phyloP scores from a whole-genome alignment of 2,329 filamentous ascomycete species.

The Aureobasidium sp. region DNA sequence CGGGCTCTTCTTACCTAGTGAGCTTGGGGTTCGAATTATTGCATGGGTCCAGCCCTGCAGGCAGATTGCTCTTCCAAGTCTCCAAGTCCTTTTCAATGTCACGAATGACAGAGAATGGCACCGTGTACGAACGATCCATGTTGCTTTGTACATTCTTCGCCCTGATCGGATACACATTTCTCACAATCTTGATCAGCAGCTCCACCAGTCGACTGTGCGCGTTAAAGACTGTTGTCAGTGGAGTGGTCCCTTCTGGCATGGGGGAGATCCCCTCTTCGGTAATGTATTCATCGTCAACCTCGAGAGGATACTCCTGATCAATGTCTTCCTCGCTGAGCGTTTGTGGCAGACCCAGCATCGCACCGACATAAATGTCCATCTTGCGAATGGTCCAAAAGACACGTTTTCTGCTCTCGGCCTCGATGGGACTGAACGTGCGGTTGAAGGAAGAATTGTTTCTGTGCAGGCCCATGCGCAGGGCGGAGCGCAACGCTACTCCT shows the following conservation, averaged over 20 bases:
- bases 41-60: constrained; percentile 68
- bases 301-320: constrained; percentile 38
- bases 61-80: constrained; percentile 57
- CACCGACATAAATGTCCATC: constrained; percentile 45
- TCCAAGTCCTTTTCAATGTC: constrained; percentile 57
- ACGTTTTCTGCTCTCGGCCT: constrained; percentile 41
- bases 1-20: constrained; percentile 52
- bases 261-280: constrained; percentile 40
- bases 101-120: constrained; percentile 55
- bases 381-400: constrained; percentile 44
- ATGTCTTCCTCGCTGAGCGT: constrained; percentile 42
- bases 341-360: constrained; percentile 41
- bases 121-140: constrained; percentile 47
- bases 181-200: constrained; percentile 53
- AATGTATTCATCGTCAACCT: constrained; percentile 43
- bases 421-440: constrained; percentile 38
- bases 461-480: constrained; percentile 43
- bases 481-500: constrained; percentile 42
- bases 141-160: constrained; percentile 30
- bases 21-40: constrained; percentile 62
- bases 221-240: constrained; percentile 52
- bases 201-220: constrained; percentile 50
- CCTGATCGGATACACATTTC: constrained; percentile 56
- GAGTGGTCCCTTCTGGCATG: constrained; percentile 46
- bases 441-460: constrained; percentile 32